Evolutionary conservation across 2,329 filamentous ascomycete species (phyloP).

Genomic region (Blastomyces parvus): DNA sequence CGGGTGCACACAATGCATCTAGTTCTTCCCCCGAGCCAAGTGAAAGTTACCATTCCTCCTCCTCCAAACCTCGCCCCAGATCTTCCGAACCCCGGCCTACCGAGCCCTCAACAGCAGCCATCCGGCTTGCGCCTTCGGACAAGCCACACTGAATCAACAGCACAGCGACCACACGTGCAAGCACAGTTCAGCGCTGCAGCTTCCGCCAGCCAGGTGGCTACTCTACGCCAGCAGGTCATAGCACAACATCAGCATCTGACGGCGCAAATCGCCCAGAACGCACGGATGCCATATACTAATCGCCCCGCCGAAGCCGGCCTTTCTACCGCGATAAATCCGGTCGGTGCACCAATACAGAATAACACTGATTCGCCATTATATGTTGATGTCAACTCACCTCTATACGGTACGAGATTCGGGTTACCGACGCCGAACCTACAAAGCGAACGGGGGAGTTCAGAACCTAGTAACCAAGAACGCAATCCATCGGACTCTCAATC

Average conservation of each 20-base stretch:
- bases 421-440: background rate
- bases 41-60: conserved; percentile 5
- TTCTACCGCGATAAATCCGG: background rate
- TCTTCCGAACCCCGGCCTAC: background rate
- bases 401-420: background rate
- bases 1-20: conserved; percentile 30
- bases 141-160: background rate
- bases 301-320: background rate
- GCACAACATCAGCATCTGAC: background rate
- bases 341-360: background rate
- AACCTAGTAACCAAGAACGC: background rate
- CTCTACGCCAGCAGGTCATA: background rate
- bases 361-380: background rate
- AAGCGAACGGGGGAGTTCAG: background rate
- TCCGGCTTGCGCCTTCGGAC: background rate
- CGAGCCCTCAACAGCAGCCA: background rate
- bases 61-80: background rate
- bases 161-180: background rate
- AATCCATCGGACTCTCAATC: background rate
- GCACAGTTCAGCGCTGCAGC: background rate
- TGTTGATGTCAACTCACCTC: background rate
- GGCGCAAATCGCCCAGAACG: background rate
- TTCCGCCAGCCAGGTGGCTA: background rate
- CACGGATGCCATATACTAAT: background rate
- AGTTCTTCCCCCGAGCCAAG: conserved; percentile 32